A percentile compares a stretch with the other conserved stretches of the same genome.
Conservation (phyloP, 306 rosid species). For the Vicia villosa region DNA sequence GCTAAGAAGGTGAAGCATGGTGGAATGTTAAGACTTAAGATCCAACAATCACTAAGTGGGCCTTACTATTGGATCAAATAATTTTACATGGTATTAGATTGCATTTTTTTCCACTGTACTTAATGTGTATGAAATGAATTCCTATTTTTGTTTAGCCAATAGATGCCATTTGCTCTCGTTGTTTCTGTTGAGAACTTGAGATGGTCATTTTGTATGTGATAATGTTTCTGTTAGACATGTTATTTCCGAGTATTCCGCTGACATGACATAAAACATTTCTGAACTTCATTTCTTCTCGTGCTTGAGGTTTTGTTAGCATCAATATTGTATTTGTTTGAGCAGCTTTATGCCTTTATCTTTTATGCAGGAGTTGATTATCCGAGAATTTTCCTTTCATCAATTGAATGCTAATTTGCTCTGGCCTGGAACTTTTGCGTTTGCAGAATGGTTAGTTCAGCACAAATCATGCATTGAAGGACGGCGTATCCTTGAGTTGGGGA, state of each 20-base stretch:
- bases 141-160: conserved; percentile 5
- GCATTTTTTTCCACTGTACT: neutral
- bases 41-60: neutral
- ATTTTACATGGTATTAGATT: conserved; percentile 4
- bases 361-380: conserved; percentile 69
- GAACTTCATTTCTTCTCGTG: conserved; percentile 10
- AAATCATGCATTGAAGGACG: conserved; percentile 65
- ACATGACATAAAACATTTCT: neutral
- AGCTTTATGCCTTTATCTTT: conserved; percentile 23
- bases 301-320: conserved; percentile 12
- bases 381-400: conserved; percentile 89
- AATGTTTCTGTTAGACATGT: too few relatives aligned
- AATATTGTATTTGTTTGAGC: conserved; percentile 19
- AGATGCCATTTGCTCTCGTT: conserved; percentile 23
- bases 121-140: conserved; percentile 2
- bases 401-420: conserved; percentile 93
- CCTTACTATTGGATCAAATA: conserved; percentile 4
- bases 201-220: neutral
- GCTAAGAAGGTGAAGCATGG: neutral
- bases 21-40: too few relatives aligned
- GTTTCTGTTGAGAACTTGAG: conserved; percentile 2
- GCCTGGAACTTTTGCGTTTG: conserved; percentile 94
- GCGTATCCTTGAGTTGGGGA: conserved; percentile 84
- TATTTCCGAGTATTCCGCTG: conserved; percentile 4
- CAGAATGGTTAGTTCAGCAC: conserved; percentile 77